Conservation (phyloP, 2,329 filamentous ascomycete species). For the Emergomyces pasteurianus region DNA sequence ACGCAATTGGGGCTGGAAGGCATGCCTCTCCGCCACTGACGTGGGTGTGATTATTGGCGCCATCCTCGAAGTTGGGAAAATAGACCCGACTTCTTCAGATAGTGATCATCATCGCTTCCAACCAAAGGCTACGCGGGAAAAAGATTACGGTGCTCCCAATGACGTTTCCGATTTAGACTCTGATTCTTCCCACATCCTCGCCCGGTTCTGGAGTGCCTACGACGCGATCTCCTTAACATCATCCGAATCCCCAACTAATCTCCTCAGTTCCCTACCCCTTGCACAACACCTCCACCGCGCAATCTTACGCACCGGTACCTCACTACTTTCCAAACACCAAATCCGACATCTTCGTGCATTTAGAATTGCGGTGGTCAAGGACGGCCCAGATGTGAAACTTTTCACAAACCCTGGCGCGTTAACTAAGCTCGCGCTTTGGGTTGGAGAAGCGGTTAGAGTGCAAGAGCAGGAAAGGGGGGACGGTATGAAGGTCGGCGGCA, state of each 20-base stretch:
- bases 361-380: conserved; percentile 89
- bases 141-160: conserved; percentile 12
- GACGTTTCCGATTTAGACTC: conserved; percentile 13
- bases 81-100: conserved; percentile 21
- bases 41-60: conserved; percentile 88
- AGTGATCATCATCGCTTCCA: conserved; percentile 8
- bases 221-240: conserved; percentile 41
- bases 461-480: conserved; percentile 75
- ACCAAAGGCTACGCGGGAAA: conserved; percentile 9
- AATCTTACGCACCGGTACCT: conserved; percentile 85
- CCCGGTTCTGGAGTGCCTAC: conserved; percentile 48
- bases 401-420: conserved; percentile 89
- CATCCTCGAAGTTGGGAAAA: conserved; percentile 72
- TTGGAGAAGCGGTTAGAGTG: conserved; percentile 81
- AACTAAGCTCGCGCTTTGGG: conserved; percentile 87
- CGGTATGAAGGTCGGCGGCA: conserved; percentile 39
- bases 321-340: conserved; percentile 83
- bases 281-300: conserved; percentile 85
- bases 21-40: conserved; percentile 83
- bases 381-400: conserved; percentile 79
- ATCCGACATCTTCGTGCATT: conserved; percentile 88
- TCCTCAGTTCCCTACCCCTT: conserved; percentile 65
- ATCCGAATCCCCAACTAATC: conserved; percentile 35
- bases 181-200: conserved; percentile 24
- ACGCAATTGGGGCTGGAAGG: conserved; percentile 93